Evolutionary conservation across 2,329 filamentous ascomycete species (phyloP).

Genomic region (Penicillium brasilianum): DNA sequence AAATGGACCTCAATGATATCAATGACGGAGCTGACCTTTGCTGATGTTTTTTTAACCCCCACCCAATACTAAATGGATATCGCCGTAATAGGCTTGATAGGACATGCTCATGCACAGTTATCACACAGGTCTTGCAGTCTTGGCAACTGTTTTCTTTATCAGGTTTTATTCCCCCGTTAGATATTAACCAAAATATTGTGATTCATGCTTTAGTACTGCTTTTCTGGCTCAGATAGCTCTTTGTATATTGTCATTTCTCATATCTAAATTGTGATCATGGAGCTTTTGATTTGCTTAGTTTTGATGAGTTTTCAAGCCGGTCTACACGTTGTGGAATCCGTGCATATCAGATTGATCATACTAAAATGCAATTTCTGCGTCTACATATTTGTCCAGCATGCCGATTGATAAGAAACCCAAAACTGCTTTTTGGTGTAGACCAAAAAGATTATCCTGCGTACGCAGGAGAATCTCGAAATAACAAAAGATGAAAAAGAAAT

Average conservation of each 20-base stretch:
- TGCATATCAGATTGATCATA: background rate
- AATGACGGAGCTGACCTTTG: background rate
- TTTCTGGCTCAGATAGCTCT: background rate
- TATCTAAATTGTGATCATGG: background rate
- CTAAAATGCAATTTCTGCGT: too few species aligned
- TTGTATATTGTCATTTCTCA: background rate
- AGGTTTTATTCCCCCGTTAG: background rate
- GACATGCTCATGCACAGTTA: background rate
- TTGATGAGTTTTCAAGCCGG: background rate
- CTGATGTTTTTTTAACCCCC: background rate
- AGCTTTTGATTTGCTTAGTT: background rate
- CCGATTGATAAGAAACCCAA: too few species aligned
- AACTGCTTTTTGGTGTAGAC: too few species aligned
- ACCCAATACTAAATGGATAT: background rate
- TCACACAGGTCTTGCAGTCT: background rate
- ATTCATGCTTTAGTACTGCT: background rate
- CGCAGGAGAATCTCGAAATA: too few species aligned
- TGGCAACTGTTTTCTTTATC: background rate
- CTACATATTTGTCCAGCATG: too few species aligned
- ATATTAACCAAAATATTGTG: background rate
- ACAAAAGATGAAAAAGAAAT: constrained; percentile 8
- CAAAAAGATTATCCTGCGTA: too few species aligned
- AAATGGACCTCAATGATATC: background rate
- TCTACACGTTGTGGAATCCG: background rate
- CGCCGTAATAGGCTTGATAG: background rate